Base-by-base conservation (phyloP, 129 eudicot genomes). In the Artemisia annua region DNA sequence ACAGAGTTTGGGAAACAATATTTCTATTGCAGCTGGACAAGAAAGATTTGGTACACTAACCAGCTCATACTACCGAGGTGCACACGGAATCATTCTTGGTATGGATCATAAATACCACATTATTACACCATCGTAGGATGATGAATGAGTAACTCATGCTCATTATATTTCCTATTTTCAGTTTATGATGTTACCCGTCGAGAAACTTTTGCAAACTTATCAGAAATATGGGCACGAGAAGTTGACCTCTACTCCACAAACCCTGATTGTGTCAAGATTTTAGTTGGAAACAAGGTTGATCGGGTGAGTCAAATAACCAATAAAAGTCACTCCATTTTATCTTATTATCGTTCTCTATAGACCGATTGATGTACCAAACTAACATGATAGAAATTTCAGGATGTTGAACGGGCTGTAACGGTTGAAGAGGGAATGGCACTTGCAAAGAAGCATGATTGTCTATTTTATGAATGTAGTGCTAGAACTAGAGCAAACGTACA, bases 81-180 rank as follows among this genome's bases (percentile, higher is more conserved):
- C 97, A 56, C 97, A 92, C 75, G 97, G 97, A 18, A 85, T 92
- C 35, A 75, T 92, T 76, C 91, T 92, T 11, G 97, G 97, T 92
- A 89, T 26, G 83, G 24, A 35, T 22, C 11, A 50, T 12, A 4
- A 55, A 69, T 16, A 54, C 73, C 7, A 52, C 63, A 17, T 11
- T 5, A 59, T 48, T 30, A 56, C 9, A 18, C 10, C 9, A 1
- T 46, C 30, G 1, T 17, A 57, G 12, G 43, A 48, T 76, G 70
- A 76, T 67, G 67, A 59, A 17, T 43, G 67, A 26, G 44, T 48
- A 54, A 50, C 52, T 63, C 4, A 59, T 67, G 54, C 39, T 49
- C 1, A n/a, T 60, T 26, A 71, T 71, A 15, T 62, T 69, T 62
- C n/a, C 72, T n/a, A 51, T 79, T 67, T 44, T 50, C 75, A 90